Evolutionary conservation across 2,329 filamentous ascomycete species (phyloP).

Genomic region (Trichophyton equinum): DNA sequence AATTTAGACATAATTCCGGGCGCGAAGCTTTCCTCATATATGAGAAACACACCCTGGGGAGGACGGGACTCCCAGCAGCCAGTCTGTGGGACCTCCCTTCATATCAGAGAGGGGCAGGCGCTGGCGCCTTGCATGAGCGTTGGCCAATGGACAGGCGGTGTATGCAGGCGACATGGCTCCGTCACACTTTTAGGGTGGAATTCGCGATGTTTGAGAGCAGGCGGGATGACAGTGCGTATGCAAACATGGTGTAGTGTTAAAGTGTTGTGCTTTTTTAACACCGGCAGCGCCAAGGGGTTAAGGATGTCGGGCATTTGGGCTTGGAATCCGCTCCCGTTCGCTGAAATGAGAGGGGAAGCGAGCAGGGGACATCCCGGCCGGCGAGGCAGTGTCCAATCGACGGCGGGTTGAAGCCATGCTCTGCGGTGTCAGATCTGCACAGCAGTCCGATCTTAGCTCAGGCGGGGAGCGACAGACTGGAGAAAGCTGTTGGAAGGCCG

Average conservation of each 20-base stretch:
- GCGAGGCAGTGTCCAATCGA: not conserved
- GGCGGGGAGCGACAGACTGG: not conserved
- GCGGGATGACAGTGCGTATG: not conserved
- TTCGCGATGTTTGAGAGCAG: not conserved
- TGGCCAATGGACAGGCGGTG: not conserved
- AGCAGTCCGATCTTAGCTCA: not conserved
- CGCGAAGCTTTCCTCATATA: not conserved
- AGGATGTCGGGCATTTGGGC: not conserved
- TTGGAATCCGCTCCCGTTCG: not conserved
- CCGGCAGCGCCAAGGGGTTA: not conserved
- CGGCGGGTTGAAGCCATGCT: not conserved
- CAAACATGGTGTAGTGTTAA: too few relatives aligned
- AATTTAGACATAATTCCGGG: not conserved
- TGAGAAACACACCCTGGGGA: not conserved
- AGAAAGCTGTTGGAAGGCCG: not conserved
- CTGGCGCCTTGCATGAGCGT: not conserved
- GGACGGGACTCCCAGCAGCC: not conserved
- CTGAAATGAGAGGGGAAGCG: constrained; percentile 1
- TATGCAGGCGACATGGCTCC: constrained; percentile 1
- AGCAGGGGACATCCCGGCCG: not conserved
- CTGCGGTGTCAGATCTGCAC: not conserved
- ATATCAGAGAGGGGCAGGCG: constrained; percentile 1
- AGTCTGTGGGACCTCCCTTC: not conserved
- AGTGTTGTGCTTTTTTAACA: not conserved
- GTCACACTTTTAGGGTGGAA: not conserved